Conservation (phyloP, 164 flowering plant genomes). For the Tetracentron sinense region DNA sequence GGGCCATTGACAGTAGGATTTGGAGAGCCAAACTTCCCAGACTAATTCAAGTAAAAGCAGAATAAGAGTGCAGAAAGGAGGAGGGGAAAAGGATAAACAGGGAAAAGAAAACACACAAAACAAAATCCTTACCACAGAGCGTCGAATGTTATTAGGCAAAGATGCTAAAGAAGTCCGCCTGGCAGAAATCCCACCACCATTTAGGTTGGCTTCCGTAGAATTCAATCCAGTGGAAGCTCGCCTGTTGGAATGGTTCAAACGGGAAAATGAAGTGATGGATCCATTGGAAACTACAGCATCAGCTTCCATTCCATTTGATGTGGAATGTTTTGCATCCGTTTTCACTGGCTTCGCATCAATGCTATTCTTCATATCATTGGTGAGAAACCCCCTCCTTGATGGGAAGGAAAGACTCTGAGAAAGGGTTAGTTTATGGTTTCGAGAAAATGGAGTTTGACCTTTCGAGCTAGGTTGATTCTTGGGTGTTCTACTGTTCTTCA, state of each 20-base stretch:
- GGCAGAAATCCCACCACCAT: conserved; percentile 16
- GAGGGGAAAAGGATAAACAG: conserved; percentile 7
- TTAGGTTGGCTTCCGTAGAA: conserved; percentile 26
- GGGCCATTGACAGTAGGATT: conserved; percentile 20
- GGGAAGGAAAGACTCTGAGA: conserved; percentile 71
- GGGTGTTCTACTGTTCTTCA: conserved; percentile 32
- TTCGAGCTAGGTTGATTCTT: conserved; percentile 39
- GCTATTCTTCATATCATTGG: conserved; percentile 50
- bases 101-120: neutral
- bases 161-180: conserved; percentile 30
- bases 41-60: conserved; percentile 21
- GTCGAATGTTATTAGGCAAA: conserved; percentile 25
- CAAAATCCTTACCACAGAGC: conserved; percentile 37
- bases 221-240: conserved; percentile 31
- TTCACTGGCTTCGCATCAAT: conserved; percentile 37
- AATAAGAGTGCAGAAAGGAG: neutral
- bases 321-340: conserved; percentile 27
- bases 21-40: conserved; percentile 31
- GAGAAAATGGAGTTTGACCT: conserved; percentile 24
- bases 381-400: conserved; percentile 32
- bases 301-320: conserved; percentile 26
- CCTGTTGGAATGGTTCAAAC: conserved; percentile 19
- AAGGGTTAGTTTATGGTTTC: conserved; percentile 33
- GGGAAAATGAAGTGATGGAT: conserved; percentile 23
- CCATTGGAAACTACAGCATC: conserved; percentile 26